phyloP scores from a whole-genome alignment of 768 basidiomycete genomes.

The Boletus edulis region DNA sequence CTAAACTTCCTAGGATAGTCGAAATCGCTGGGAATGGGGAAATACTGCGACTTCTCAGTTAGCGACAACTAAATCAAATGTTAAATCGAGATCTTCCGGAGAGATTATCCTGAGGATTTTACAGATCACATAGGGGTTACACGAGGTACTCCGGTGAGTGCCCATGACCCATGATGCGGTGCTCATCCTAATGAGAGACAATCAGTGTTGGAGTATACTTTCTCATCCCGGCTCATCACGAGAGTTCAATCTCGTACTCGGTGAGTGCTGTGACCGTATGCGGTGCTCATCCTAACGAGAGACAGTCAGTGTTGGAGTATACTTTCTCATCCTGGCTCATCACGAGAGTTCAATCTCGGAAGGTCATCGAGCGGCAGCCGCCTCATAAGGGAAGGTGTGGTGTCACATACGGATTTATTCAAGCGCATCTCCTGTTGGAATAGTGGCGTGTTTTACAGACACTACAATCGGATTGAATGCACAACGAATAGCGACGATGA shows the following conservation, averaged over 20 bases:
- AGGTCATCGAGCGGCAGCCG: neutral
- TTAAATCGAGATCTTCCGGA: neutral
- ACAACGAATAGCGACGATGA: neutral
- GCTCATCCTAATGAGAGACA: neutral
- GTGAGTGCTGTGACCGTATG: constrained; percentile 3
- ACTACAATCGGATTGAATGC: neutral
- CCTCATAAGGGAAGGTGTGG: constrained; percentile 2
- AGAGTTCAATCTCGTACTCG: constrained; percentile 3
- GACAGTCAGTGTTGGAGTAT: neutral
- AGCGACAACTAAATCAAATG: neutral
- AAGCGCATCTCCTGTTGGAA: neutral
- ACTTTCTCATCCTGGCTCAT: neutral
- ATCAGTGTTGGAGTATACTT: neutral
- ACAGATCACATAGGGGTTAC: neutral
- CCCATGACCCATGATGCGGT: neutral
- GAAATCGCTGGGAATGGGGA: constrained; percentile 1
- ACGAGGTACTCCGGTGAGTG: constrained; percentile 2
- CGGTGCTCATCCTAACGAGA: neutral
- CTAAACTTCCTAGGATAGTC: neutral
- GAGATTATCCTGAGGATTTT: constrained; percentile 2
- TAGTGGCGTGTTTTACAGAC: neutral
- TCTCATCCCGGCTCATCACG: neutral
- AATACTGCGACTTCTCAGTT: neutral
- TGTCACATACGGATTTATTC: neutral
- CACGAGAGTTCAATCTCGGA: constrained; percentile 2